Evolutionary conservation across 2,329 filamentous ascomycete genomes (phyloP), one percentile per base, ranked within the genome.

Genomic region (Graphium sp.): DNA sequence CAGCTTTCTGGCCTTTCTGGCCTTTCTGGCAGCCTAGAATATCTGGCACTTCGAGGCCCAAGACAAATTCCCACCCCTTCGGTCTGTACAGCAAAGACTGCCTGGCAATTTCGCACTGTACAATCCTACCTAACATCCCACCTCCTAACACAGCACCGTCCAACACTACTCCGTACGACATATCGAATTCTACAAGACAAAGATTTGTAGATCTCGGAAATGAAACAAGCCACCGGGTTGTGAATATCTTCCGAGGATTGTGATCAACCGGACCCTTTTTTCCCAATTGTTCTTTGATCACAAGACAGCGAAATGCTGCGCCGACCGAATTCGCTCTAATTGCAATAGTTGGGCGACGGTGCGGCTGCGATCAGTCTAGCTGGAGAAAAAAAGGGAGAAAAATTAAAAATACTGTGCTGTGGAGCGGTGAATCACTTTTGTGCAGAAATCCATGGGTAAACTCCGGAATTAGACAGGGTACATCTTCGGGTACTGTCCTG

Each of bases 181-280:
- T 24, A n/a, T 6, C 12, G 6, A 28, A 19, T 25, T 21, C 18
- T 13, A 28, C 19, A 21, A 30, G 14, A 19, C 22, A 31, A 34
- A 36, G 51, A 59, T n/a, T n/a, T 66, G 61, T 66, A 62, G 60
- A 65, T 66, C 60, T 60, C 59, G 42, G 53, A 54, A 61, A 62
- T 66, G 61, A 66, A 66, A 65, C 61, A 55, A 49, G n/a, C 52
- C 55, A 49, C 48, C 55, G 57, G 59, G 19, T 20, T 13, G 31
- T 18, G 30, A 37, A 29, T 27, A 37, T 33, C 46, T 40, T 50
- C 50, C 53, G 53, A 53, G 41, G 53, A 57, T 50, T 57, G 61
- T 58, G 61, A 66, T 66, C 65, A 66, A 66, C 64, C 52, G 57
- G 60, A 64, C 60, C 58, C 36, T 42, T 47, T 43, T 43, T 46